Evolutionary conservation across 371 early-diverging fungal species (phyloP), one percentile per base, ranked within the genome.

Genomic region (Sporodiniella umbellata): DNA sequence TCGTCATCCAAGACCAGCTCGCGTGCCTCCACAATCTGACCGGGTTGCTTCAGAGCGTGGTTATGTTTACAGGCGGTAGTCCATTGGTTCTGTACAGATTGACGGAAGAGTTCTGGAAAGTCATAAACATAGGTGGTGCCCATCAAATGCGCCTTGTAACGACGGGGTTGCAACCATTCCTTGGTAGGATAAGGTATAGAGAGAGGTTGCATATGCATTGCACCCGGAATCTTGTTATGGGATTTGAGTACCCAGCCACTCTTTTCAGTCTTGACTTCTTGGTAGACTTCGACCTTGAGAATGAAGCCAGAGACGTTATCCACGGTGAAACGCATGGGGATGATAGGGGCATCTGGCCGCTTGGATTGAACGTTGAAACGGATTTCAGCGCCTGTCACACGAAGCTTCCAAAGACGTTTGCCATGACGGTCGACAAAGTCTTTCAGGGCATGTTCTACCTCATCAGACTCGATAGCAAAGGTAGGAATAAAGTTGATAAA

Each of bases 51-150:
- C 53, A 83, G 54, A 10, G 65, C 59, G 10, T 79, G 61, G 51
- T 84, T 72, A 38, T 64, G 62, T 53, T 82, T 78, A 40, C 70
- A 53, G 2, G 87, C 89, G 53, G 83, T 81, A 39, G 69, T 63
- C 95, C 95, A 95, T 48, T 73, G 72, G 53, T 81, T 76, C 53
- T 87, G 86, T 26, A 89, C 61, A n/a, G 87, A 81, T 58, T 89
- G 84, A 26, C 88, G 83, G 89, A 98, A 96, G 56, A 98, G 82
- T 51, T 94, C 95, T 6, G 95, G 94, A 85, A 95, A 98, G 62
- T 98, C 99, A 60, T 98, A 96, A 25, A 98, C 93, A 58, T 95
- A 98, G 17, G 98, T 95, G 11, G 99, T 98, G 38, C 95, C 97
- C 90, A 96, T 91, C 58, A 94, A 73, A 56, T 97, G 96, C 49